phyloP scores from a whole-genome alignment of 1,284 basidiomycete species.

The Moesziomyces sp. region DNA sequence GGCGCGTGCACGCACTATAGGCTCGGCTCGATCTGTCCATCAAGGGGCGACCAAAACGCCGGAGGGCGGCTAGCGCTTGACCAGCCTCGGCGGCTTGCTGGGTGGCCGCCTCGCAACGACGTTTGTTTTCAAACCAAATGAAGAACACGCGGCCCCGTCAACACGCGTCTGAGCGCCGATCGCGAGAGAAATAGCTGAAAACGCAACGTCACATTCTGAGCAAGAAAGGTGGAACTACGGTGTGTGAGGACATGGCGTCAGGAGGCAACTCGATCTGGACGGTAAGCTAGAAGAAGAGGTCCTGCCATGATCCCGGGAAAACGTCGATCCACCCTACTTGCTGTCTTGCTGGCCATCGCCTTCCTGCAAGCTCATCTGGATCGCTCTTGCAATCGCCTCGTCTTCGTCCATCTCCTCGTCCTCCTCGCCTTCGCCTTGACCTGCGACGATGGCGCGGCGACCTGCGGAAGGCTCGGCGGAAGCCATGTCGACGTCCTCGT shows the following conservation, averaged over 20 bases:
- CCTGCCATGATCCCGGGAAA: not conserved
- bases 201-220: not conserved
- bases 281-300: no score
- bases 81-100: no score
- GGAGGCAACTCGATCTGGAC: not conserved
- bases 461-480: conserved; percentile 35
- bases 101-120: no score
- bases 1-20: not conserved
- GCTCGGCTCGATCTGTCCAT: not conserved
- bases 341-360: conserved; percentile 33
- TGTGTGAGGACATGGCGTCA: not conserved
- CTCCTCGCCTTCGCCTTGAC: conserved; percentile 55
- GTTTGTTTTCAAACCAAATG: not conserved
- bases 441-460: conserved; percentile 49
- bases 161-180: not conserved
- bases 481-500: conserved; percentile 59
- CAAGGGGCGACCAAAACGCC: not conserved
- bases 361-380: conserved; percentile 65
- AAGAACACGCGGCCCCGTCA: not conserved
- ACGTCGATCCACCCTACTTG: conserved; percentile 13
- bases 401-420: conserved; percentile 67
- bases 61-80: not conserved
- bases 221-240: not conserved
- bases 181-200: not conserved
- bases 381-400: conserved; percentile 66